Base-by-base conservation (phyloP, 2,329 filamentous ascomycete species). In the Penicillium sp. region DNA sequence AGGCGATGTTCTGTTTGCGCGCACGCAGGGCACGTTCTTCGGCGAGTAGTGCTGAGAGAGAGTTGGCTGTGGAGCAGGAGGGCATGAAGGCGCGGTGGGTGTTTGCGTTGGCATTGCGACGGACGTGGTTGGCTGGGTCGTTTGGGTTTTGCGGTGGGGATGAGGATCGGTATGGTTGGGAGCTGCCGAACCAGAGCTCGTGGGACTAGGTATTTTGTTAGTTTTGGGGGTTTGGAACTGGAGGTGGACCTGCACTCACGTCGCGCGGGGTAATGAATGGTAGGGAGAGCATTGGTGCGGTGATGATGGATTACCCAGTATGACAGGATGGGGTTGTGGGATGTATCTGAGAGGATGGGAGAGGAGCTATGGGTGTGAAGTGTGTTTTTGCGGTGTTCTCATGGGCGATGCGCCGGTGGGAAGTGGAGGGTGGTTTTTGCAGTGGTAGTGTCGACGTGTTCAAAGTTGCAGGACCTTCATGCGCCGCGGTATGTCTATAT, bases 11-110 rank as follows among this genome's bases (percentile, higher is more conserved):
- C 39, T 81, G 72, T 61, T 90, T 89, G 38, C 91, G 87, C 7
- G 85, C 79, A 44, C 84, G 80, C 54, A 94, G 78, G 47, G 82
- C 79, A 50, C 82, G 78, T 71, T 97, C 93, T 64, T 96, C 91
- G 34, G 81, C 73, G 22, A 80, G 76, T 9, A 95, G 79, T 1
- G 84, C 77, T 8, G 85, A 79, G 3, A 95, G 81, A 2, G 79
- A 76, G 22, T 68, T 84, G 77, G 57, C 78, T 72, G 63, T 82
- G 73, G 50, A 79, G 68, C 46, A 77, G 56, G 52, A 77, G 54
- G 46, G 68, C 73, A 44, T 73, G 66, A 61, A 58, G 16, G 51
- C 49, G 50, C 59, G 63, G 50, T 48, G 56, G 27, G 27, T 50
- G 49, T 26, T 42, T 54, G 44, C 52, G 42, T 54, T 52, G 44